Evolutionary conservation across 805 yeast genomes (phyloP), one percentile per base, ranked within the genome.

Genomic region (Tetrapisispora iriomotensis): DNA sequence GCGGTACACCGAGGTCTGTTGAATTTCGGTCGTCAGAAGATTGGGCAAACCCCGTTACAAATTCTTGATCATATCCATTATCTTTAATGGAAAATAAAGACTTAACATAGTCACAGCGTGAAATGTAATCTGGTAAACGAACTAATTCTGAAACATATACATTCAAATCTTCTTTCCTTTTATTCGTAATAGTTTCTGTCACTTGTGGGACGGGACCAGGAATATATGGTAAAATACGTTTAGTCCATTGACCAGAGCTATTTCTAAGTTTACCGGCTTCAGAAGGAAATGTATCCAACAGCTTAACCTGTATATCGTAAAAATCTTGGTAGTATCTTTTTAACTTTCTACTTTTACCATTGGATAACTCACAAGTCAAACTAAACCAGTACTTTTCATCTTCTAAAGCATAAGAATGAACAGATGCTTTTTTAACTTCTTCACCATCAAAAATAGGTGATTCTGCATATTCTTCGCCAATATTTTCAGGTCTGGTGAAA

Each of bases 191-290:
- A 13, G 76, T 64, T 62, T 90, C 96, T 45, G 86, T 86, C 39
- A 92, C 95, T 52, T 82, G 83, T 28, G 94, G 81, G 35, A 90
- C 70, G 2, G 98, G 99, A 1, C 97, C 98, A 0, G 98, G 97
- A 53, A 92, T 88, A 48, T 80, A 86, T 7, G 98, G 98, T 41
- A 92, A 70, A 23, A 82, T 79, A 47, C 98, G 75, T 38, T 77
- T 75, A 21, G 76, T 69, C 60, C 82, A 82, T 39, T 78, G 80
- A 32, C 77, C 79, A 35, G 56, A 64, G 2, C 50, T 45, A 29
- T 59, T 59, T 34, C 63, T 51, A 12, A 61, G 36, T 48, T 85
- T 78, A 12, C 96, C 96, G 8, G 96, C 95, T 61, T 90, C 98
- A 44, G 72, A 77, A 7, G 96, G 96, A 68, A 83, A 92, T 21